phyloP scores from a whole-genome alignment of 306 rosid species.

The Quercus ilex region DNA sequence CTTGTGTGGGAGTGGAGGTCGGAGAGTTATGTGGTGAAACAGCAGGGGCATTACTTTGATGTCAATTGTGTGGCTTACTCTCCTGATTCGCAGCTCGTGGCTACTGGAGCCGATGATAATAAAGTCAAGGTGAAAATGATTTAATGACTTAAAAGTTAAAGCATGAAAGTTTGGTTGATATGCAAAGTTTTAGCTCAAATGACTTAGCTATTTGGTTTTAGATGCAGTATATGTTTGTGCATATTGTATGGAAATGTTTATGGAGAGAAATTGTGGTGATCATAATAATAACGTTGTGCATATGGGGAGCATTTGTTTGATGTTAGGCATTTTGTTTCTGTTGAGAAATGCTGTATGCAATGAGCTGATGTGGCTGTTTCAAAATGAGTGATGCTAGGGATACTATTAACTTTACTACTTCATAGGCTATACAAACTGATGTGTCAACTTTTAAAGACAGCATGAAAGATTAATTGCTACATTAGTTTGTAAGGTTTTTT shows the following conservation, averaged over 20 bases:
- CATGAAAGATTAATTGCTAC: too few species aligned
- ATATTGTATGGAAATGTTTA: not conserved
- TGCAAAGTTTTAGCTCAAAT: not conserved
- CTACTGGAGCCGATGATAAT: conserved; percentile 98
- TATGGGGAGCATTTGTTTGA: not conserved
- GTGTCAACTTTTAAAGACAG: too few species aligned
- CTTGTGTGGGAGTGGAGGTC: conserved; percentile 99
- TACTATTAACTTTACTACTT: too few species aligned
- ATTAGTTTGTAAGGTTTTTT: too few species aligned
- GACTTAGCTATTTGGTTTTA: not conserved
- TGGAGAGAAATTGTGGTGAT: not conserved
- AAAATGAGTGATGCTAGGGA: too few species aligned
- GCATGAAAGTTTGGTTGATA: not conserved
- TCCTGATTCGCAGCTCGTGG: conserved; percentile 75
- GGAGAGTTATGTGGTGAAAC: conserved; percentile 86
- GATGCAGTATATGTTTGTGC: not conserved
- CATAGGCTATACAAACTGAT: too few species aligned
- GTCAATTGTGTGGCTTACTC: conserved; percentile 86
- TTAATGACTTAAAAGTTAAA: not conserved
- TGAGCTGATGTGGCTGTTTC: not conserved
- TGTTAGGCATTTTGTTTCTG: not conserved
- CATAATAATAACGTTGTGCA: not conserved
- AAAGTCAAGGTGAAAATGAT: conserved; percentile 74
- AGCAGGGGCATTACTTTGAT: conserved; percentile 98
- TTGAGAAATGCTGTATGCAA: not conserved